phyloP scores from a whole-genome alignment of 345 rosid genomes.

The Erucastrum elatum region DNA sequence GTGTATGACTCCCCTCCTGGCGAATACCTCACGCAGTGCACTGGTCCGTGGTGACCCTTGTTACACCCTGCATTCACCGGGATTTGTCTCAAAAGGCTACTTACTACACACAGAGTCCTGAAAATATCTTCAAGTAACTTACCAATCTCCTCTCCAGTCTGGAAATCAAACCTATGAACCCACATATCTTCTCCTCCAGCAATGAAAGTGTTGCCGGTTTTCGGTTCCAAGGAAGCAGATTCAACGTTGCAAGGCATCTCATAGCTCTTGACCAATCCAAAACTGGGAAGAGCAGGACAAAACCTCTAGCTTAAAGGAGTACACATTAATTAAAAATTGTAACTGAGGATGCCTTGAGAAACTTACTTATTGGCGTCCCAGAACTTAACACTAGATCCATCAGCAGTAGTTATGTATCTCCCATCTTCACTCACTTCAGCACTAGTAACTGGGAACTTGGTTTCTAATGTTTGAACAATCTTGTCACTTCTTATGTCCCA shows the following conservation, averaged over 20 bases:
- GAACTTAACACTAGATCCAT: constrained; percentile 88
- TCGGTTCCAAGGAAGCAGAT: constrained; percentile 77
- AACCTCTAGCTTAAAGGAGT: constrained; percentile 13
- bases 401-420: constrained; percentile 88
- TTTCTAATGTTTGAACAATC: constrained; percentile 81
- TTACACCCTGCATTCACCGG: constrained; percentile 70
- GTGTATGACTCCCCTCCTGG: constrained; percentile 97
- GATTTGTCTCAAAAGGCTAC: constrained; percentile 14
- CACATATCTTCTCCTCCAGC: constrained; percentile 80
- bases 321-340: neutral
- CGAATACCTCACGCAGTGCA: constrained; percentile 86
- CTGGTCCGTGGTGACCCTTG: constrained; percentile 99
- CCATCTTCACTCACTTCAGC: constrained; percentile 97
- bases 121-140: constrained; percentile 23
- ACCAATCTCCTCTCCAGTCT: constrained; percentile 73
- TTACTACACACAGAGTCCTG: constrained; percentile 1
- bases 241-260: constrained; percentile 81
- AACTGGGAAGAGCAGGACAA: constrained; percentile 46
- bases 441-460: constrained; percentile 83
- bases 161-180: constrained; percentile 66
- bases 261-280: constrained; percentile 87
- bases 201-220: constrained; percentile 52
- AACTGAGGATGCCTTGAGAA: constrained; percentile 4
- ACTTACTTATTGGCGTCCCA: constrained; percentile 99
- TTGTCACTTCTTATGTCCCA: constrained; percentile 91